Base-by-base conservation (phyloP, 1,284 basidiomycete species). In the Phellopilus nigrolimitatus region DNA sequence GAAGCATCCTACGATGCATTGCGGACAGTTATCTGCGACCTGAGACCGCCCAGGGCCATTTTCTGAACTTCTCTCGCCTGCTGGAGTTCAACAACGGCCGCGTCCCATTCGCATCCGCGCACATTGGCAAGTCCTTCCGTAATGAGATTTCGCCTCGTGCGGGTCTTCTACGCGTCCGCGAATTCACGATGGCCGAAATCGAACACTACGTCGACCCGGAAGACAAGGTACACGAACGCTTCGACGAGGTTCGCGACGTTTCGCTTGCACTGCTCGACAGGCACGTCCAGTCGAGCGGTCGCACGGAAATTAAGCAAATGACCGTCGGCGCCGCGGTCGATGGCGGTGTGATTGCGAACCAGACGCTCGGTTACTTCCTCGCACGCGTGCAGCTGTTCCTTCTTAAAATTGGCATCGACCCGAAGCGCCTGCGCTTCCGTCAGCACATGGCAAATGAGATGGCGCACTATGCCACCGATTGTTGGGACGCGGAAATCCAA, bases 131-230 rank as follows among this genome's bases (percentile, higher is more conserved):
- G 59, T 85, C 90, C 27, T 99, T 99, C 83, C 83, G 97, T 56
- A 99, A 99, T 68, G 97, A 99, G 68, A 99, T 99, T 63, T 95
- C 93, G 4, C 97, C 97, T 22, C 88, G 92, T 53, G 92, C 95
- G 49, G 97, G 95, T 54, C 78, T 99, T 42, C 78, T 99, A 47
- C 93, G 97, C 59, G 97, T 99, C 37, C 88, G 95, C 59, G 97
- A 99, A 68, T 99, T 99, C 73, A 97, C 91, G 31, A 97, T 99
- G 95, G 97, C 94, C 49, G 97, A 99, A 74, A 97, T 99, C 68
- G 97, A 99, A 72, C 95, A 99, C 74, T 99, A 78, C 62, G 95
- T 99, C 60, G 95, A 99, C 73, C 97, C 95, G 5, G 77, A 81
- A 49, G 87, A 97, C 75, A 99, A 99, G 75, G 72, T 69, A 19